Evolutionary conservation across 768 basidiomycete genomes (phyloP).

Genomic region (Suillus brevipes): DNA sequence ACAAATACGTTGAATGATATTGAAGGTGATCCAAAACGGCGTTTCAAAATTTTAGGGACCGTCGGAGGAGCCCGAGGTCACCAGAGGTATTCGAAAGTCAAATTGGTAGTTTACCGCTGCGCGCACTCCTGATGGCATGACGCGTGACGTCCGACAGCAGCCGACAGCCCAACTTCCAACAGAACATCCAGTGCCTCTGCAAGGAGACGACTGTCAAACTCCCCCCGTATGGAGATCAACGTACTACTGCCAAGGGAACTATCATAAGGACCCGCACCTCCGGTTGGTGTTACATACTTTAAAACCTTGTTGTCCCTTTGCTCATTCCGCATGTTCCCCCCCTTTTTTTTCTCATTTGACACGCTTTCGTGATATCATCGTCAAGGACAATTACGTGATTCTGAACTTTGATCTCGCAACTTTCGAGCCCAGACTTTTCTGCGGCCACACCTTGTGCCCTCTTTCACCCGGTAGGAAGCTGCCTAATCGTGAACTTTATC

Average conservation of each 20-base stretch:
- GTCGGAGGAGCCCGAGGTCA: neutral
- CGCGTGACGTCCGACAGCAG: neutral
- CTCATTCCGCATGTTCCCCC: neutral
- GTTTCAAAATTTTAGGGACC: neutral
- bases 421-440: neutral
- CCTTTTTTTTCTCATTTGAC: neutral
- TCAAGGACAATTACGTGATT: neutral
- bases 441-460: neutral
- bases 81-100: neutral
- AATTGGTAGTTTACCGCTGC: neutral
- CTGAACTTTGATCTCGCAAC: neutral
- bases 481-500: neutral
- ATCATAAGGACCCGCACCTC: neutral
- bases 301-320: conserved; percentile 8
- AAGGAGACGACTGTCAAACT: neutral
- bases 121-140: neutral
- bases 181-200: neutral
- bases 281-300: conserved; percentile 4
- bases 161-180: no score
- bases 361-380: neutral
- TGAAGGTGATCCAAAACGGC: neutral
- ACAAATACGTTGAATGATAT: neutral
- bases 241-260: conserved; percentile 1
- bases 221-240: neutral
- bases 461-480: neutral